These are phyloP conservation scores for Melampsora americana DNA, from an alignment of 1,284 basidiomycete species.

Conservation along the genomic window DNA sequence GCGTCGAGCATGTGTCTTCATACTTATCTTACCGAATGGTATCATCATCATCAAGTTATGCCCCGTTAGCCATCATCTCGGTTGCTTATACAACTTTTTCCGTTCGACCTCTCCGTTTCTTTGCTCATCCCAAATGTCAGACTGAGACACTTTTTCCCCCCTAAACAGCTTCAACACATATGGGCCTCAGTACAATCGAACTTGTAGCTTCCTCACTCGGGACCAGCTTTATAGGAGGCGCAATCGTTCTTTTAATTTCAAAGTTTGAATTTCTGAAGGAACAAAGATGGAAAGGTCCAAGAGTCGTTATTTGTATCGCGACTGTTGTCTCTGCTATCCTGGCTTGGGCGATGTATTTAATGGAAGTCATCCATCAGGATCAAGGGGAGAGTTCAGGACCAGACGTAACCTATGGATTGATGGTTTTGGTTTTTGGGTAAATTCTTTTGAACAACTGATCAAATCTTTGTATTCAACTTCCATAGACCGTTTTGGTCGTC, in stretches of 20 bases:
- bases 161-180: not conserved
- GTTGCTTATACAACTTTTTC: no score
- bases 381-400: not conserved
- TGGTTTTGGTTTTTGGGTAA: conserved; percentile 2
- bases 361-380: not conserved
- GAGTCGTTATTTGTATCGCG: not conserved
- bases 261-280: not conserved
- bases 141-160: no score
- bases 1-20: no score
- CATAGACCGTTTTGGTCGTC: no score
- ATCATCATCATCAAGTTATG: no score
- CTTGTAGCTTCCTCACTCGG: not conserved
- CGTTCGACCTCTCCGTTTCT: no score
- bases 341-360: not conserved
- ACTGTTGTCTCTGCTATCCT: not conserved
- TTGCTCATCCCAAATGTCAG: no score
- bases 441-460: no score
- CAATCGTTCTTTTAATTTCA: not conserved
- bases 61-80: no score
- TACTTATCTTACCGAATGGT: no score
- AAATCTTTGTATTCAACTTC: no score
- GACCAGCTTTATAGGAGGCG: not conserved
- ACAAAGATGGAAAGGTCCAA: not conserved
- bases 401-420: not conserved
- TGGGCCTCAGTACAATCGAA: not conserved